A percentile compares a stretch with the other conserved stretches of the same genome.
These are phyloP conservation scores for Anthracocystis walkeri DNA, from an alignment of 1,284 basidiomycete species.

Conservation along the genomic window DNA sequence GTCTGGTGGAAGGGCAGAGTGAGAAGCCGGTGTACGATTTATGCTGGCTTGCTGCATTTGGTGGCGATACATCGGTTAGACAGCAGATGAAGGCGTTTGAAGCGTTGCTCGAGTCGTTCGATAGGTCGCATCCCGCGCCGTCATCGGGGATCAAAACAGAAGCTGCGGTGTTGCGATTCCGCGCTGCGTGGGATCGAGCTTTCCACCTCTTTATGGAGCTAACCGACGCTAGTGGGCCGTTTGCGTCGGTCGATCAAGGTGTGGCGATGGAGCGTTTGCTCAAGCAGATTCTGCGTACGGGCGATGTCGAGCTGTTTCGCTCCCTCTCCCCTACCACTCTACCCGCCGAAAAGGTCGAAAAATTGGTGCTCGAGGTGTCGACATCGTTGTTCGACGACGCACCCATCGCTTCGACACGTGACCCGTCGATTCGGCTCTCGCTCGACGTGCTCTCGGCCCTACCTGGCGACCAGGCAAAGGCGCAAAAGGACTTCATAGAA, in stretches of 20 bases:
- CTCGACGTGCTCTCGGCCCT: constrained; percentile 30
- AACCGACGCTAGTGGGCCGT: constrained; percentile 2
- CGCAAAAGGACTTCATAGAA: constrained; percentile 43
- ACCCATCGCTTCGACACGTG: constrained; percentile 18
- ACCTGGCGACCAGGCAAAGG: background rate
- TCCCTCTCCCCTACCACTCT: constrained; percentile 21
- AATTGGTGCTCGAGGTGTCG: constrained; percentile 32
- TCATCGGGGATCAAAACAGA: constrained; percentile 3
- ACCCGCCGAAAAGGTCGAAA: constrained; percentile 13
- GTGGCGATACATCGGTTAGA: background rate
- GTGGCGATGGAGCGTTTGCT: constrained; percentile 11
- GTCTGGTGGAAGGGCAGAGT: constrained; percentile 6
- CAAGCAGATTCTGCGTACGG: constrained; percentile 16
- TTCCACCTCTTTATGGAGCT: constrained; percentile 22
- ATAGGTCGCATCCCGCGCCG: constrained; percentile 15
- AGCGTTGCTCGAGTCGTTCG: constrained; percentile 7
- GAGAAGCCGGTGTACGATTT: constrained; percentile 13
- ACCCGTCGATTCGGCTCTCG: constrained; percentile 28
- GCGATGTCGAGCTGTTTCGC: constrained; percentile 38
- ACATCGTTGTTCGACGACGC: constrained; percentile 33
- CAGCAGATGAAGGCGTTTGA: constrained; percentile 13
- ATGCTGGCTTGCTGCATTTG: constrained; percentile 44
- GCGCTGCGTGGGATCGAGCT: constrained; percentile 27
- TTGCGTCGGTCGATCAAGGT: constrained; percentile 3
- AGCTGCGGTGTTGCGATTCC: constrained; percentile 12